A percentile compares a stretch with the other conserved stretches of the same genome.
phyloP scores from a whole-genome alignment of 768 basidiomycete species.

The Phallus indusiatus region DNA sequence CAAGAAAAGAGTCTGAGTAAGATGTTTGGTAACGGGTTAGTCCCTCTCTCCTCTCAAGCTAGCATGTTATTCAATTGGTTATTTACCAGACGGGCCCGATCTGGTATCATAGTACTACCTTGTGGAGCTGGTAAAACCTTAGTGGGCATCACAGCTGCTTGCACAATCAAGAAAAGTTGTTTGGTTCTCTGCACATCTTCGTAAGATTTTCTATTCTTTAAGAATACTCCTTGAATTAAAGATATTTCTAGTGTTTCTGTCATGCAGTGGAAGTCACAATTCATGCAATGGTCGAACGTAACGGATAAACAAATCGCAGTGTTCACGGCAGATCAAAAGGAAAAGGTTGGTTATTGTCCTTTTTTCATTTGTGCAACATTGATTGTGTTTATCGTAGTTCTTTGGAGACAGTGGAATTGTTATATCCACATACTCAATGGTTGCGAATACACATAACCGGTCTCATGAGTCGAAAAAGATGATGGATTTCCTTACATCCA shows the following conservation, averaged over 20 bases:
- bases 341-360: slow-evolving; percentile 56
- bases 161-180: slow-evolving; percentile 98
- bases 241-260: slow-evolving; percentile 30
- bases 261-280: slow-evolving; percentile 99
- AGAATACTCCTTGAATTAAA: background rate
- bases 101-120: slow-evolving; percentile 95
- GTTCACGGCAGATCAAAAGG: slow-evolving; percentile 96
- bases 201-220: slow-evolving; percentile 40
- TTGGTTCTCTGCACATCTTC: slow-evolving; percentile 96
- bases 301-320: slow-evolving; percentile 94
- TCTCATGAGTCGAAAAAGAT: slow-evolving; percentile 99
- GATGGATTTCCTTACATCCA: slow-evolving; percentile 98
- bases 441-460: slow-evolving; percentile 94
- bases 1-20: slow-evolving; percentile 98
- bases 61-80: background rate
- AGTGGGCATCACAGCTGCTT: slow-evolving; percentile 98
- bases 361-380: background rate
- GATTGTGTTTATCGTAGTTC: background rate
- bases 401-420: slow-evolving; percentile 96
- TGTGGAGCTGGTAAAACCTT: slow-evolving; percentile 99
- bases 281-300: slow-evolving; percentile 98
- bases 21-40: slow-evolving; percentile 98
- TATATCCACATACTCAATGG: slow-evolving; percentile 99
- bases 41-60: background rate
- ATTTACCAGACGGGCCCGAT: slow-evolving; percentile 79